Base-by-base conservation (phyloP, 176 grass and related monocot genomes). In the Coix lacrymajobi region DNA sequence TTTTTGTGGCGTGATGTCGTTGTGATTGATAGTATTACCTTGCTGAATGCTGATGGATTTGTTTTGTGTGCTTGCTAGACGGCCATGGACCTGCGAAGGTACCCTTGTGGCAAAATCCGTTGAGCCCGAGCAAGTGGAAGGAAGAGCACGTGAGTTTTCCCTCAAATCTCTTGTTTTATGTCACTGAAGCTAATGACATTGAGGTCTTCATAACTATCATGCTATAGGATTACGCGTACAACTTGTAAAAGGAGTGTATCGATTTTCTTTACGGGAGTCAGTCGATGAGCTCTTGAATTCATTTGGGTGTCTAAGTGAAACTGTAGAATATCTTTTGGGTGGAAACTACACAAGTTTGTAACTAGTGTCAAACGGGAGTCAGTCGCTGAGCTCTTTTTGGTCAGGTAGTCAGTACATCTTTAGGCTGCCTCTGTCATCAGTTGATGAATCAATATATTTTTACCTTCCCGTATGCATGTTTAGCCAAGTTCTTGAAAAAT, bases 71-170 rank as follows among this genome's bases (percentile, higher is more conserved):
- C 10, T 83, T 83, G 7, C 11, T 61, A 93, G 88, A 90, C 17
- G 79, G 70, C 72, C 85, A 90, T 75, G 88, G 67, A 3, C 43
- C 88, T 43, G 36, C 60, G 1, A 90, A 85, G 79, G 85, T 90
- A 40, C 79, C 88, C 67, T 7, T 90, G 34, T 88, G 85, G 88
- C 30, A 88, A 37, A 88, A 93, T 19, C 91, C 91, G 52, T 7
- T 77, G 66, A 72, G 86, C 60, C 82, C 88, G 1, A 87, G 74
- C 41, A 93, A 83, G 34, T 93, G 91, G 91, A 88, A 93, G 79
- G 91, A 93, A 45, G 88, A 93, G 56, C 88, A 90, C 46, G 91
- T 90, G 78, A 90, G 91, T 82, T 76, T n/a, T 8, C 57, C 80
- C 24, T 15, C 34, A 15, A 45, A 60, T 63, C 8, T 33, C 43